These are phyloP conservation scores for Knufia petricola DNA, from an alignment of 2,329 filamentous ascomycete genomes.

Conservation along the genomic window DNA sequence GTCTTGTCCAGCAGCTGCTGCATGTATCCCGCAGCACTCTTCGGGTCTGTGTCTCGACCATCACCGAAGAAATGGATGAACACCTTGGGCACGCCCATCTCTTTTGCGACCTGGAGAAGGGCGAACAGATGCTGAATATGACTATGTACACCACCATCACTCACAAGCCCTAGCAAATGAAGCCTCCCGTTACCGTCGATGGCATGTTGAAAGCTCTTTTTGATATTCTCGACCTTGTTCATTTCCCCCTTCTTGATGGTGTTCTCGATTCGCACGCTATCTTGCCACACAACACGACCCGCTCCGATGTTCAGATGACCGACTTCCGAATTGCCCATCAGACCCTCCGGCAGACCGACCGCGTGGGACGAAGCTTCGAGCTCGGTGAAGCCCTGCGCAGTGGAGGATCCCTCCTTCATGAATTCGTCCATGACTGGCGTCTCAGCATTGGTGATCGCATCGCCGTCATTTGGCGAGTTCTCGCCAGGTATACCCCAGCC, in stretches of 20 bases:
- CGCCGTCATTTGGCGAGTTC: conserved; percentile 73
- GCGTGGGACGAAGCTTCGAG: conserved; percentile 93
- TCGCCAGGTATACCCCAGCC: conserved; percentile 87
- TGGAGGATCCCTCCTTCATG: conserved; percentile 54
- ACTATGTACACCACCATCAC: conserved; percentile 91
- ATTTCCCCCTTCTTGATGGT: conserved; percentile 79
- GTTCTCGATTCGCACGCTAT: conserved; percentile 91
- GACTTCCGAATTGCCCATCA: conserved; percentile 99
- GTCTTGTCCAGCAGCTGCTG: conserved; percentile 70
- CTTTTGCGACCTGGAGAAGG: conserved; percentile 82
- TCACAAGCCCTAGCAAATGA: conserved; percentile 84
- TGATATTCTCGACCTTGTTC: conserved; percentile 65
- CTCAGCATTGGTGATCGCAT: conserved; percentile 87
- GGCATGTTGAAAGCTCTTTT: conserved; percentile 65
- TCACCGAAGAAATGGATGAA: conserved; percentile 99
- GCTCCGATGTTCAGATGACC: conserved; percentile 98
- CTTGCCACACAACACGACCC: conserved; percentile 96
- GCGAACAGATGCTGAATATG: conserved; percentile 90
- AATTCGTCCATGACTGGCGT: conserved; percentile 94
- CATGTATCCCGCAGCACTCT: conserved; percentile 82
- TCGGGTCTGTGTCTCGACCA: conserved; percentile 94
- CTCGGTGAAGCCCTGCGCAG: conserved; percentile 75
- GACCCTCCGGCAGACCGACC: conserved; percentile 86
- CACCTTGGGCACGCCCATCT: conserved; percentile 75
- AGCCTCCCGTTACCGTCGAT: conserved; percentile 85